Evolutionary conservation across 192 early-diverging fungal genomes (phyloP), one percentile per base, ranked within the genome.

Genomic region (Spizellomyces punctatus): DNA sequence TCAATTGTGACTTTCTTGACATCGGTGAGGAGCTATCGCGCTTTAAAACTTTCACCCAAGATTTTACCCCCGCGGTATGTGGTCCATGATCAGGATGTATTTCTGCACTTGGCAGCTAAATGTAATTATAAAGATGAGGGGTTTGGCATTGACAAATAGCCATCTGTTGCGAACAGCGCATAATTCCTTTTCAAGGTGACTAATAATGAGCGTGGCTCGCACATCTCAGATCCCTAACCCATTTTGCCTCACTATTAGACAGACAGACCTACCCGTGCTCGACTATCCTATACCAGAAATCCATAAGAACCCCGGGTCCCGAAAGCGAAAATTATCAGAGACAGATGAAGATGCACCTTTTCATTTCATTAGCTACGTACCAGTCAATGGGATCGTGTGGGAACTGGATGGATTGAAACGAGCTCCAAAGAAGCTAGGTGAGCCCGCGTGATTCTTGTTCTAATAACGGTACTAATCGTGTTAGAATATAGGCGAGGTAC

Each of bases 371-470:
- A 36, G 48, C 7, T 77, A 67, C 47, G 19, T 77, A 17, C 71
- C 72, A 10, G n/a, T 68, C 41, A 56, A 67, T 7, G 71, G 76
- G 5, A 8, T 9, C 14, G 71, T 77, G 10, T 77, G 76, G 76
- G 76, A 77, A 44, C 10, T 77, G 7, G 76, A 77, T 63, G 76
- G 76, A 19, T 58, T 77, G 54, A 74, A 77, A 57, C 5, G 65
- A 6, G 42, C 16, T 22, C 71, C 76, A 9, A 55, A 49, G 54
- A 10, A 36, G 1, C 27, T 36, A 36, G 27, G 27, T 36, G 1
- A 0, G 27, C 27, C 1, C 1, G 27, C 27, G 3, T 36, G 27
- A 36, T 36, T 36, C 27, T 36, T 36, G 27, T 3, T 36, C 27
- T 36, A 36, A 0, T 36, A 0, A 36, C 27, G 27, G 0, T 36